These are phyloP conservation scores for Phaffia australis DNA, from an alignment of 768 basidiomycete genomes.

Conservation along the genomic window DNA sequence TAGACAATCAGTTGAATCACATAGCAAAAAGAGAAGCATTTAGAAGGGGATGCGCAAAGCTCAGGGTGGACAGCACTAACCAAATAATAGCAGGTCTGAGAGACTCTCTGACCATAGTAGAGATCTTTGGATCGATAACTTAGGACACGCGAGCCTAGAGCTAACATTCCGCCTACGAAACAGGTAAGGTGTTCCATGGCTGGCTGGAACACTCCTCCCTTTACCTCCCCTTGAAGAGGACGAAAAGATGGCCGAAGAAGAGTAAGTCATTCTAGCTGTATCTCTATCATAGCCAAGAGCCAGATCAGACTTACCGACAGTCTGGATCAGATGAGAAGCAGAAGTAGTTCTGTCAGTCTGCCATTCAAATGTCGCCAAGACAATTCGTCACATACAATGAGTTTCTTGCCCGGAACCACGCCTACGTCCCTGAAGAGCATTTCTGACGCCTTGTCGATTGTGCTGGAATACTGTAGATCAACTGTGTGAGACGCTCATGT, in stretches of 20 bases:
- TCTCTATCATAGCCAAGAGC: too few species aligned
- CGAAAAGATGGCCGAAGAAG: too few species aligned
- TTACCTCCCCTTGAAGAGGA: constrained; percentile 4
- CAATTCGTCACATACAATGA: not conserved
- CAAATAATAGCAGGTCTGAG: constrained; percentile 24
- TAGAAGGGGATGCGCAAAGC: not conserved
- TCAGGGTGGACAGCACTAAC: not conserved
- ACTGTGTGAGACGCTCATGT: too few species aligned
- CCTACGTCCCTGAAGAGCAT: constrained; percentile 9
- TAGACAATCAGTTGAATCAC: not conserved
- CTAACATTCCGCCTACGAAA: constrained; percentile 12
- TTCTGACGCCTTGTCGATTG: not conserved
- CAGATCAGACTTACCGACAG: constrained; percentile 3
- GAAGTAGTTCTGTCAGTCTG: not conserved
- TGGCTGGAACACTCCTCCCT: constrained; percentile 9
- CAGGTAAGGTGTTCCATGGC: constrained; percentile 22
- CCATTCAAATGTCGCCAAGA: not conserved
- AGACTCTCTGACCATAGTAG: constrained; percentile 9
- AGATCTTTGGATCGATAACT: constrained; percentile 15
- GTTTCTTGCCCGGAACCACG: constrained; percentile 9
- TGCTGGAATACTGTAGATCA: not conserved
- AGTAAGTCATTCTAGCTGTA: too few species aligned
- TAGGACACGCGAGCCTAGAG: constrained; percentile 7
- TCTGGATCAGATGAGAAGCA: not conserved
- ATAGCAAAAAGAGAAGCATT: not conserved